Evolutionary conservation across 495 filamentous ascomycete genomes (phyloP), one percentile per base, ranked within the genome.

Genomic region (Pyrenula aspistea): DNA sequence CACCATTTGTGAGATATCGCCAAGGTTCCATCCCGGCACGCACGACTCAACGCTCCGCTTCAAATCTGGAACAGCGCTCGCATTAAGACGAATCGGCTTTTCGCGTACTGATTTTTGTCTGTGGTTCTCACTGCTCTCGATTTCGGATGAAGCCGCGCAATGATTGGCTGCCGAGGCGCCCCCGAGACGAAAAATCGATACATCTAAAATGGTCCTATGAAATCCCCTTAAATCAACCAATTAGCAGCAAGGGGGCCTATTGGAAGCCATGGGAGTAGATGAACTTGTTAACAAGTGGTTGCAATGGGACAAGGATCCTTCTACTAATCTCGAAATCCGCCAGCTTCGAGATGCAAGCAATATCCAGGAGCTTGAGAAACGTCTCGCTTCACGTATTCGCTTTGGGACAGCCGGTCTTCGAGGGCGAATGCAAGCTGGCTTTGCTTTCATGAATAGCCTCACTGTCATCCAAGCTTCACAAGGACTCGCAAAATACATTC

Each of bases 401-500:
- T 88, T 88, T 58, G 85, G 85, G 22, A 88, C 85, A 11, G 84
- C 85, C 53, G 84, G 85, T 60, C 73, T 89, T 0, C 77, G 85
- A 15, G 83, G 81, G 51, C 76, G 73, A 36, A 89, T 89, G 85
- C 73, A 82, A 57, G 84, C 84, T 25, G 85, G 85, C 0, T 88
- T 86, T 66, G 72, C 82, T 0, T 81, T 79, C 57, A 83, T 89
- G 77, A 89, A 88, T 65, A 73, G 73, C 22, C 63, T 87, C 55
- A 88, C 83, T 0, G 80, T 88, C 52, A 86, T 88, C 36, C 85
- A 87, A 65, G 81, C 85, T 50, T 85, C 85, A 0, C 85, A 88
- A 67, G 85, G 85, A 1, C 71, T 87, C 20, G 85, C 85, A 19
- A 77, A 73, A 56, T 85, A 85, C 60, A 70, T 89, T 24, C 66